Percentiles rank a stretch among this genome's conserved stretches.
Conservation (phyloP, 192 early-diverging fungal species). For the Coemansia sp. region DNA sequence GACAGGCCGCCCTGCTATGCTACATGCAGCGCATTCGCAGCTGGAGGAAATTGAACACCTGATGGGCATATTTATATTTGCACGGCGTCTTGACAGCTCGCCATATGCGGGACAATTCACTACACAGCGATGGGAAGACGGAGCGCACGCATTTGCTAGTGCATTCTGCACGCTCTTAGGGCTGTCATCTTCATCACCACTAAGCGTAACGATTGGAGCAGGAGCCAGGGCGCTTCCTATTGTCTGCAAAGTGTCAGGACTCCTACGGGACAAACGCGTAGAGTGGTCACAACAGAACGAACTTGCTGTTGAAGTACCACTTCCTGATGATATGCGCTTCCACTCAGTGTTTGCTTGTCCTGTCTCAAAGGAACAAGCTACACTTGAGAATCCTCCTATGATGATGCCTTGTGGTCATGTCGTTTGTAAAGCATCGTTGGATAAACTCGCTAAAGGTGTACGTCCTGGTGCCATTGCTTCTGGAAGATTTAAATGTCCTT, state of each 20-base stretch:
- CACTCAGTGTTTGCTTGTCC: conserved; percentile 98
- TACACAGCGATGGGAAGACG: conserved; percentile 41
- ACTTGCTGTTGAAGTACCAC: conserved; percentile 88
- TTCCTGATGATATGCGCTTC: conserved; percentile 81
- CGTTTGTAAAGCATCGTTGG: conserved; percentile 86
- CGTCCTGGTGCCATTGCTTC: conserved; percentile 49
- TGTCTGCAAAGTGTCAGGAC: conserved; percentile 85
- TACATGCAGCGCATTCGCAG: conserved; percentile 8
- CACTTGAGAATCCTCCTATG: conserved; percentile 95
- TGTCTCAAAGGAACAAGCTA: conserved; percentile 92
- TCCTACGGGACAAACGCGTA: conserved; percentile 79
- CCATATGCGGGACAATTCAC: conserved; percentile 58
- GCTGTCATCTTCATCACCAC: conserved; percentile 23
- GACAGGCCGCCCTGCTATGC: too few species aligned
- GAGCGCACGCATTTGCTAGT: conserved; percentile 19
- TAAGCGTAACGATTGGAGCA: conserved; percentile 60
- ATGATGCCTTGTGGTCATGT: conserved; percentile 98
- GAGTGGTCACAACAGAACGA: conserved; percentile 94
- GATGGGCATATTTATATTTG: conserved; percentile 59
- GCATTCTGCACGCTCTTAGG: conserved; percentile 39
- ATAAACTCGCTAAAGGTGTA: conserved; percentile 73
- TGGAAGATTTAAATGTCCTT: conserved; percentile 92
- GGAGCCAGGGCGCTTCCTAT: conserved; percentile 87
- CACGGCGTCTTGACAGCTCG: conserved; percentile 68
- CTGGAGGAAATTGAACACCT: conserved; percentile 50